Evolutionary conservation across 495 filamentous ascomycete genomes (phyloP).

Genomic region (Clohesyomyces aquaticus): DNA sequence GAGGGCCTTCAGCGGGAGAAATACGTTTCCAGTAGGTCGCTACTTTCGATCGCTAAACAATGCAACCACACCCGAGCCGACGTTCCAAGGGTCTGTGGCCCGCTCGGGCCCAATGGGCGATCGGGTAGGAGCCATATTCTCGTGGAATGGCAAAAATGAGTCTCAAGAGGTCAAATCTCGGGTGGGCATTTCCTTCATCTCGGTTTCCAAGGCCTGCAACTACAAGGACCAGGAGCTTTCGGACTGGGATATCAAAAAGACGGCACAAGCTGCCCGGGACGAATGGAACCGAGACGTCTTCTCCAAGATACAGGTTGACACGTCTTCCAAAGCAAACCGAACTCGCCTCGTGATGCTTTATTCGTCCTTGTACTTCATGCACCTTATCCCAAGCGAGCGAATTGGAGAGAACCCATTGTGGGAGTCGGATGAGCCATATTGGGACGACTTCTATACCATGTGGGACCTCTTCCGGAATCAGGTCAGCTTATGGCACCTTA

Average conservation of each 20-base stretch:
- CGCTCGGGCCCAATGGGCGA: constrained; percentile 42
- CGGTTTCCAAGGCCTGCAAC: constrained; percentile 44
- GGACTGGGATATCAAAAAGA: constrained; percentile 41
- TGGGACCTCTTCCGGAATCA: constrained; percentile 48
- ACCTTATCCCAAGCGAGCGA: constrained; percentile 46
- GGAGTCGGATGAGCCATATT: constrained; percentile 44
- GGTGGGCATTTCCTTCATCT: constrained; percentile 47
- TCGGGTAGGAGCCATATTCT: constrained; percentile 45
- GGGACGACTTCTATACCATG: constrained; percentile 48
- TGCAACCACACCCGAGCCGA: constrained; percentile 38
- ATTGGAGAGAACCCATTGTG: constrained; percentile 48
- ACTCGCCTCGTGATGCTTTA: constrained; percentile 45
- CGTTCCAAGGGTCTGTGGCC: constrained; percentile 33
- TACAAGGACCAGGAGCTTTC: constrained; percentile 45
- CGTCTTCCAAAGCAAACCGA: constrained; percentile 35
- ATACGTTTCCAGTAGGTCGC: constrained; percentile 42
- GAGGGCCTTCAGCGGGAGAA: constrained; percentile 41
- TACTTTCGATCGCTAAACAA: constrained; percentile 35
- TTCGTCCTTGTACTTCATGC: constrained; percentile 45
- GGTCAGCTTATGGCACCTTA: constrained; percentile 43
- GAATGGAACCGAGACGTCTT: constrained; percentile 49
- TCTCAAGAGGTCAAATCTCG: constrained; percentile 37
- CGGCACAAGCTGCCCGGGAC: constrained; percentile 34
- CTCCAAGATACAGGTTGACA: constrained; percentile 43
- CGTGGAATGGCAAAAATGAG: constrained; percentile 33